Evolutionary conservation across 2,329 filamentous ascomycete species (phyloP), one percentile per base, ranked within the genome.

Genomic region (Aspergillus neoniger): DNA sequence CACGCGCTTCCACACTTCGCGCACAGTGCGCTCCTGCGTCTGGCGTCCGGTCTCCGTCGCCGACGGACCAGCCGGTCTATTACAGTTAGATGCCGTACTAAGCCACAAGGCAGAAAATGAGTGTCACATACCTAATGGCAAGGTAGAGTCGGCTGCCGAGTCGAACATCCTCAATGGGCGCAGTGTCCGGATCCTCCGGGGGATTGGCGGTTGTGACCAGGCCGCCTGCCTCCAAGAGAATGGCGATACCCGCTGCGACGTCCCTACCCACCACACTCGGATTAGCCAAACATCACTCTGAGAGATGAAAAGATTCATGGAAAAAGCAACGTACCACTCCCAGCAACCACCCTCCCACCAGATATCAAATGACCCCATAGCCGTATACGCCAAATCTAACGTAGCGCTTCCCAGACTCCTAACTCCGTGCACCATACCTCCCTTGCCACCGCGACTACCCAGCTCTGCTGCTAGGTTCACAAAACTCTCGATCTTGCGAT

Each of bases 311-410:
- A 5, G 50, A 43, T 12, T 12, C 21, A 10, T 2, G 3, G 39
- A 4, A 32, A 25, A 57, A 50, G 19, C 23, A 44, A 73, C 81
- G 65, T 68, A 88, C 87, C 90, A 92, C 75, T 92, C 90, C 89
- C 89, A 91, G 69, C 89, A 91, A 0, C 89, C 89, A 3, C 89
- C 90, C 71, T 92, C 89, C 89, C 89, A 92, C 89, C 90, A 92
- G 10, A 92, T 91, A 74, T 92, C 90, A 65, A 92, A 88, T 0
- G 86, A 81, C 0, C 90, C 90, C 83, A 90, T 90, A 12, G 90
- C 90, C 9, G 86, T 85, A 72, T 92, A 92, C 0, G 89, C 89
- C 52, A 92, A 75, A 73, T 92, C 90, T 57, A 92, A 71, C 1
- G 90, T 91, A 8, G 90, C 90, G 69, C 88, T 89, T 3, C 89